Base-by-base conservation (phyloP, 139 green algal genomes). In the Mychonastes homosphaera region DNA sequence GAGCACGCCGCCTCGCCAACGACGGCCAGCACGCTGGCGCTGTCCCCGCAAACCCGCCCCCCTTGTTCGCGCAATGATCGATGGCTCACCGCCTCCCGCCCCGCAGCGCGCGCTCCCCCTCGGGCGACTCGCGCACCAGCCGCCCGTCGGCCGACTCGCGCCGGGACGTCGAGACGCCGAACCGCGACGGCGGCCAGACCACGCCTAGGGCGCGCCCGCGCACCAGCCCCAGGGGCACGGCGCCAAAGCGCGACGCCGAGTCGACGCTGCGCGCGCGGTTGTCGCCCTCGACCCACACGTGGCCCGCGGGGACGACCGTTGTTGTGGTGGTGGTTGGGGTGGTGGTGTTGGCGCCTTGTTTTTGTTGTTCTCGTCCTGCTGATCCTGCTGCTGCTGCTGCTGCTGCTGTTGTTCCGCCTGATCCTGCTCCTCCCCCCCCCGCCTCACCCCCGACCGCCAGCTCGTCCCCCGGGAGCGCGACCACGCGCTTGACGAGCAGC, bases 221-320 rank as follows among this genome's bases (percentile, higher is more conserved):
- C n/a, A n/a, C n/a, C n/a, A n/a, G n/a, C n/a, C n/a, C n/a, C n/a
- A n/a, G n/a, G n/a, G n/a, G 60, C 49, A 87, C 80, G 49, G 80
- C 59, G 2, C 80, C 82, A 68, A 77, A 90, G n/a, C 63, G 53
- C 43, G 52, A 72, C 23, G 70, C 62, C 0, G 78, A 87, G 62
- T 90, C 82, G 13, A 61, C 64, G 48, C 74, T 83, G 4, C 41
- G 40, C 0, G 39, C 36, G 2, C 67, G 10, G 18, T 88, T 92
- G 65, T 94, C 86, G 1, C 85, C 86, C 48, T 94, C 86, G 16
- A 94, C 53, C 86, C 86, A 94, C 27, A 38, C 32, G 16, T 54
- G 18, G 13, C 7, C 16, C 2, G 4, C 19, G 36, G 3, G 24
- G 12, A 60, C 13, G 23, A 6, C 39, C 50, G 53, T 5, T 58